These are phyloP conservation scores for Cadophora gregata DNA, from an alignment of 2,329 filamentous ascomycete species.

Conservation along the genomic window DNA sequence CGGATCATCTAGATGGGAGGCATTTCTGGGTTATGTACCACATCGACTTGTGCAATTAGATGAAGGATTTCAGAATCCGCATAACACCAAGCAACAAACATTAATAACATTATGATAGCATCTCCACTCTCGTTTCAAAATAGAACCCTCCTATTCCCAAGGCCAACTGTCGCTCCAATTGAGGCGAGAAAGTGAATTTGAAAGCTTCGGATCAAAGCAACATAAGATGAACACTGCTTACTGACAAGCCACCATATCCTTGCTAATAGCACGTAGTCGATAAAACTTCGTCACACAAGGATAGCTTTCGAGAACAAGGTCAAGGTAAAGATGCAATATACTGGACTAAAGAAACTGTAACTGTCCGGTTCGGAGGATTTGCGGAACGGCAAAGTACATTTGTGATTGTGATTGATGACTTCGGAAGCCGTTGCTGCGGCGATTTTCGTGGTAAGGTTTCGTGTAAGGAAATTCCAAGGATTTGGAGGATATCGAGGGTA, in stretches of 20 bases:
- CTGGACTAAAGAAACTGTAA: neutral
- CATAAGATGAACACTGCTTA: neutral
- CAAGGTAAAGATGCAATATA: neutral
- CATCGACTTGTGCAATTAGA: neutral
- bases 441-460: neutral
- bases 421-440: constrained; percentile 11
- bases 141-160: neutral
- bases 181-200: neutral
- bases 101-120: neutral
- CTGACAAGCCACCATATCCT: neutral
- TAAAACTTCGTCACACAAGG: neutral
- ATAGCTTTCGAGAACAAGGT: neutral
- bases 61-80: neutral
- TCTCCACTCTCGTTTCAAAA: neutral
- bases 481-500: neutral
- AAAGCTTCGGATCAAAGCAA: neutral
- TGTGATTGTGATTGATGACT: constrained; percentile 5
- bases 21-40: neutral
- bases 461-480: neutral
- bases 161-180: too few species aligned
- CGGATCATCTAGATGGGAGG: neutral
- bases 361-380: constrained; percentile 6
- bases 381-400: constrained; percentile 3
- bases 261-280: neutral
- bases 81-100: neutral